A percentile compares a stretch with the other conserved stretches of the same genome.
These are phyloP conservation scores for Actinomortierella wolfii DNA, from an alignment of 371 early-diverging fungal genomes.

Conservation along the genomic window DNA sequence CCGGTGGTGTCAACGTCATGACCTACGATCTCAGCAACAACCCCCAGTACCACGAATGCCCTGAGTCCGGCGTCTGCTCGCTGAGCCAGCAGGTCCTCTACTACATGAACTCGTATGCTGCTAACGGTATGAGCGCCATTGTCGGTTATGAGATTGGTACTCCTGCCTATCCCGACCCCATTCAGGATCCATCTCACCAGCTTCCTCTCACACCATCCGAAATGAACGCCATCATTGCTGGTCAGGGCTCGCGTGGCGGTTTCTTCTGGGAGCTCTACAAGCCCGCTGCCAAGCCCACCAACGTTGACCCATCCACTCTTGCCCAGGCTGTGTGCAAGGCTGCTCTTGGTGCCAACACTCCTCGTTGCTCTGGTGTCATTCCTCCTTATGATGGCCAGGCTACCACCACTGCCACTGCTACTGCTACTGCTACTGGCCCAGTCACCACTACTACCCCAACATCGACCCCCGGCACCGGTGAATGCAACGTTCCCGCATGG, in stretches of 20 bases:
- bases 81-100: constrained; percentile 44
- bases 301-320: constrained; percentile 27
- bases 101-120: constrained; percentile 44
- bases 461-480: not conserved
- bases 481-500: constrained; percentile 46
- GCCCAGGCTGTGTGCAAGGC: constrained; percentile 48
- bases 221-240: constrained; percentile 30
- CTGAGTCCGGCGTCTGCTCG: constrained; percentile 27
- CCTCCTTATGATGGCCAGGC: constrained; percentile 22
- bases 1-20: constrained; percentile 48
- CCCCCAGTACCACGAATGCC: constrained; percentile 39
- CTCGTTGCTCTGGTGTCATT: constrained; percentile 46
- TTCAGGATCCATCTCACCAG: constrained; percentile 43
- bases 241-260: constrained; percentile 41
- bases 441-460: constrained; percentile 5
- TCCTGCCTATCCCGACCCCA: constrained; percentile 40
- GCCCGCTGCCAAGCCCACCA: constrained; percentile 21
- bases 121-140: constrained; percentile 30
- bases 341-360: constrained; percentile 36
- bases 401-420: constrained; percentile 9
- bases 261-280: constrained; percentile 49
- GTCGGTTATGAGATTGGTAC: constrained; percentile 48
- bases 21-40: constrained; percentile 46
- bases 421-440: constrained; percentile 11
- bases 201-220: constrained; percentile 39